Percentiles rank a stretch among this genome's conserved stretches.
These are phyloP conservation scores for Protomyces lactucae-debilis DNA, from an alignment of 1,139 yeast species.

Conservation along the genomic window DNA sequence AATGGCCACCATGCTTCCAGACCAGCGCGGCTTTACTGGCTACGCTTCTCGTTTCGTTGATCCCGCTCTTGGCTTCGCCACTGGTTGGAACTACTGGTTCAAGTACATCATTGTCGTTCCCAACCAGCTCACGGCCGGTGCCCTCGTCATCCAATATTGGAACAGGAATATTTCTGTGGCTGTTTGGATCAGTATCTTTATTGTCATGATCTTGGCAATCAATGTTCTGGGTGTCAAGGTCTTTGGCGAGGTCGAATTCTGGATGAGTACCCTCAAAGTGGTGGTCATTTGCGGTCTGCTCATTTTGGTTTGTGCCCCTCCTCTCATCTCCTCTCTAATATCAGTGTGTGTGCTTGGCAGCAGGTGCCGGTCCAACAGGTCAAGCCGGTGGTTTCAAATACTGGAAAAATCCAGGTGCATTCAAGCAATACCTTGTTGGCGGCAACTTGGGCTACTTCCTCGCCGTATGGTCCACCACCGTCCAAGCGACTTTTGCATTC, in stretches of 20 bases:
- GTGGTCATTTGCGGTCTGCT: conserved; percentile 47
- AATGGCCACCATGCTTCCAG: conserved; percentile 54
- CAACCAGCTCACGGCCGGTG: conserved; percentile 42
- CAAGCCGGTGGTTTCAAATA: conserved; percentile 63
- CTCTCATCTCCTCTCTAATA: conserved; percentile 29
- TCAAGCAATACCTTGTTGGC: conserved; percentile 45
- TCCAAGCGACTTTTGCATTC: conserved; percentile 62
- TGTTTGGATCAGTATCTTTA: conserved; percentile 36
- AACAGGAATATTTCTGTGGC: conserved; percentile 27
- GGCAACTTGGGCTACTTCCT: conserved; percentile 54
- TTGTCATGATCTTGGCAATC: conserved; percentile 38
- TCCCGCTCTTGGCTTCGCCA: conserved; percentile 77
- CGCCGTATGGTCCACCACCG: conserved; percentile 50
- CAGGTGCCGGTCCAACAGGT: conserved; percentile 55
- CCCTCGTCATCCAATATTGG: conserved; percentile 40
- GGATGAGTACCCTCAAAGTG: conserved; percentile 59
- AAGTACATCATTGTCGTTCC: conserved; percentile 53
- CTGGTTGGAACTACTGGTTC: conserved; percentile 74
- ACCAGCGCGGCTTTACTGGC: conserved; percentile 47
- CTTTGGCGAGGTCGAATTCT: conserved; percentile 52
- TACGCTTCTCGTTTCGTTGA: conserved; percentile 57
- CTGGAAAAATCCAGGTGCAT: conserved; percentile 63
- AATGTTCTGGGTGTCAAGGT: conserved; percentile 34
- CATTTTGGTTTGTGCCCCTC: not conserved
- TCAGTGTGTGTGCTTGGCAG: conserved; percentile 33